Percentiles rank a stretch among this genome's conserved stretches.
Conservation (phyloP, 129 eudicot species). For the Cynara cardunculus region DNA sequence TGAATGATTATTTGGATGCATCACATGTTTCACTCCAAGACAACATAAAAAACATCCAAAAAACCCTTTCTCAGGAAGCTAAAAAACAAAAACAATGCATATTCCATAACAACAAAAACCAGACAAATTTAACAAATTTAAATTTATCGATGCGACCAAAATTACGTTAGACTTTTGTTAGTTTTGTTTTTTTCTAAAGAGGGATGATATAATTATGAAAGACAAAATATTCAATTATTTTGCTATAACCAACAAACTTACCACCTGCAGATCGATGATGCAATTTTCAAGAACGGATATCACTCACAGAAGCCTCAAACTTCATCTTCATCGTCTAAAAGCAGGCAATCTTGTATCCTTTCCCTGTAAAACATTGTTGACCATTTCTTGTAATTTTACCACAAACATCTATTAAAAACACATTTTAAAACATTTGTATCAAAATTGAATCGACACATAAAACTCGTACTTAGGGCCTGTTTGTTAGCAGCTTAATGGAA, state of each 20-base stretch:
- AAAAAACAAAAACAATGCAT: slow-evolving; percentile 12
- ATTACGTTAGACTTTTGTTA: not conserved
- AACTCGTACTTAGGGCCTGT: not conserved
- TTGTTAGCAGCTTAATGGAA: too few species aligned
- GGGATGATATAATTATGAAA: not conserved
- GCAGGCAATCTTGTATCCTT: slow-evolving; percentile 77
- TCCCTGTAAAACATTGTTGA: slow-evolving; percentile 50
- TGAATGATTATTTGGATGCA: slow-evolving; percentile 15
- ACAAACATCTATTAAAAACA: not conserved
- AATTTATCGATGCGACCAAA: not conserved
- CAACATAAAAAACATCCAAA: slow-evolving; percentile 20
- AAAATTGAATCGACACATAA: not conserved
- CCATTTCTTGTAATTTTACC: not conserved
- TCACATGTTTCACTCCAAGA: slow-evolving; percentile 19
- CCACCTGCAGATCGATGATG: not conserved
- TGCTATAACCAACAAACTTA: not conserved
- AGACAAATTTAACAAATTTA: not conserved
- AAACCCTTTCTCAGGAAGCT: slow-evolving; percentile 13
- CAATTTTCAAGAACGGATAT: not conserved
- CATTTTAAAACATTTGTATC: not conserved
- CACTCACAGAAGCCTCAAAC: slow-evolving; percentile 30
- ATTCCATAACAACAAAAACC: slow-evolving; percentile 2
- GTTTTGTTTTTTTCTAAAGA: not conserved
- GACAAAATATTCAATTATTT: not conserved
- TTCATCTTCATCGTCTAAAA: slow-evolving; percentile 69